Evolutionary conservation across 805 yeast species (phyloP).

Genomic region (Saccharomycopsis capsularis): DNA sequence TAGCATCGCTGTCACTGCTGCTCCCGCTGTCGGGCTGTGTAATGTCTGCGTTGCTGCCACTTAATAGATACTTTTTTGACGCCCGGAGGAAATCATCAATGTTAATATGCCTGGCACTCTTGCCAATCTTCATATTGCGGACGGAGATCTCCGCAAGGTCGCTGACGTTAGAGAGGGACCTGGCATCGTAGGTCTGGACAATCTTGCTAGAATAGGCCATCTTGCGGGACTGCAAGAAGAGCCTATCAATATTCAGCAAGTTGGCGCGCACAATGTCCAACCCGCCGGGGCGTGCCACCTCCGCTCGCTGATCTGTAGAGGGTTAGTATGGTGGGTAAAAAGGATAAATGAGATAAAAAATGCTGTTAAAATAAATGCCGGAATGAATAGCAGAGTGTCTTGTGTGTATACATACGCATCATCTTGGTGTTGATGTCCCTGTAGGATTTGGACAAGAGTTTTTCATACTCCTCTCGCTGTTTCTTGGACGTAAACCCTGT

Average conservation of each 20-base stretch:
- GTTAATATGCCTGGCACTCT: constrained; percentile 43
- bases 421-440: constrained; percentile 12
- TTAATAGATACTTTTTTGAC: constrained; percentile 33
- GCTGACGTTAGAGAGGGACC: constrained; percentile 52
- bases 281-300: constrained; percentile 54
- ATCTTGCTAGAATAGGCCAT: constrained; percentile 32
- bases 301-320: constrained; percentile 37
- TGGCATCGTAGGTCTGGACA: constrained; percentile 56
- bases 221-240: constrained; percentile 38
- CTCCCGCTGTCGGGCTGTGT: constrained; percentile 24
- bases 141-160: constrained; percentile 60
- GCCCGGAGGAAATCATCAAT: constrained; percentile 40
- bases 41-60: constrained; percentile 18
- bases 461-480: constrained; percentile 22
- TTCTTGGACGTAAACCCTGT: constrained; percentile 22
- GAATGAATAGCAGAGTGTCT: too few relatives aligned
- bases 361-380: too few relatives aligned
- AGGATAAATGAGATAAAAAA: too few relatives aligned
- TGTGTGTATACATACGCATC: constrained; percentile 1
- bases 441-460: constrained; percentile 8
- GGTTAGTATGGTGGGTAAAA: too few relatives aligned
- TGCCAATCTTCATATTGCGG: constrained; percentile 52
- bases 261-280: constrained; percentile 39
- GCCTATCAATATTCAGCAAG: constrained; percentile 38
- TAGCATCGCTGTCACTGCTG: constrained; percentile 22